phyloP scores from a whole-genome alignment of 2,329 filamentous ascomycete genomes.

The Paraphoma chrysanthemicola region DNA sequence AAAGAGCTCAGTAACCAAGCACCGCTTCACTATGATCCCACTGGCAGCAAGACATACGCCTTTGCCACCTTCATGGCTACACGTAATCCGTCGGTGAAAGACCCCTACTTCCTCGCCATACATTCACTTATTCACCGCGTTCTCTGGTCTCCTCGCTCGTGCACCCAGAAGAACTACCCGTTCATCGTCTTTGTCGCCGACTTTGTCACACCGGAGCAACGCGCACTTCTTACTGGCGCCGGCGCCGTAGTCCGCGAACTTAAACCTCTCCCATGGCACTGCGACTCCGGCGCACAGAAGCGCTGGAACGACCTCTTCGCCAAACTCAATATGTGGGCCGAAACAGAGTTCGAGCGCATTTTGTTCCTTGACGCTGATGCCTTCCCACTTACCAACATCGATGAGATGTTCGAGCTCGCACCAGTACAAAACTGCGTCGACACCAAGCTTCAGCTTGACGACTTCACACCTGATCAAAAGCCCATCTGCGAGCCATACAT shows the following conservation, averaged over 20 bases:
- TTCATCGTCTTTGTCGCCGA: slow-evolving; percentile 46
- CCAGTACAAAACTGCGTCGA: slow-evolving; percentile 26
- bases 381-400: slow-evolving; percentile 37
- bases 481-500: slow-evolving; percentile 38
- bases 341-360: slow-evolving; percentile 39
- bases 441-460: slow-evolving; percentile 30
- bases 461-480: slow-evolving; percentile 25
- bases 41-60: slow-evolving; percentile 23
- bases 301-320: slow-evolving; percentile 46
- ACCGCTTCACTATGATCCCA: slow-evolving; percentile 34
- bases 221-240: slow-evolving; percentile 35
- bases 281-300: slow-evolving; percentile 27
- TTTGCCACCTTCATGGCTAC: slow-evolving; percentile 45
- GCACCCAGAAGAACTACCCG: slow-evolving; percentile 27
- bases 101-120: slow-evolving; percentile 45
- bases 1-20: slow-evolving; percentile 16
- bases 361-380: slow-evolving; percentile 45
- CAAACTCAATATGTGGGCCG: slow-evolving; percentile 46
- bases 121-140: slow-evolving; percentile 42
- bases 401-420: slow-evolving; percentile 38
- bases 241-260: slow-evolving; percentile 45
- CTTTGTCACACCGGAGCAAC: slow-evolving; percentile 39
- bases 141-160: slow-evolving; percentile 39
- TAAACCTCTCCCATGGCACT: slow-evolving; percentile 33
- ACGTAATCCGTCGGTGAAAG: slow-evolving; percentile 37